Conservation (phyloP, 768 basidiomycete genomes). For the Pleurotus tuber-regium region DNA sequence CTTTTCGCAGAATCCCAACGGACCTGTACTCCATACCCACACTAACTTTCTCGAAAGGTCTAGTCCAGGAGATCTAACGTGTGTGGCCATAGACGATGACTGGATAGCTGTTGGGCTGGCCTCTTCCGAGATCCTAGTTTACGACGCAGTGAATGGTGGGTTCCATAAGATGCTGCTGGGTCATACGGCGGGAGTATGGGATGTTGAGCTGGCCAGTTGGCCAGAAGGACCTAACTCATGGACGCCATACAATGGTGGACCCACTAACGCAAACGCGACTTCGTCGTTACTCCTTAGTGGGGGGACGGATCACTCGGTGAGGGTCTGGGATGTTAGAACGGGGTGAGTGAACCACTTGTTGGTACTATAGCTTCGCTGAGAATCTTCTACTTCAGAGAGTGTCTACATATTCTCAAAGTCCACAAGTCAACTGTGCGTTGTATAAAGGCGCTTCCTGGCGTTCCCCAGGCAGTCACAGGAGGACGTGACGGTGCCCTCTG, state of each 20-base stretch:
- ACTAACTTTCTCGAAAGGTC: too few species aligned
- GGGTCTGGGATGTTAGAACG: neutral
- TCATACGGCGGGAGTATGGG: neutral
- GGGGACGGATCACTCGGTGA: neutral
- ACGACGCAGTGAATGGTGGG: neutral
- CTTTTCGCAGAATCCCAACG: too few species aligned
- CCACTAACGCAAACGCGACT: neutral
- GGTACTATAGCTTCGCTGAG: neutral
- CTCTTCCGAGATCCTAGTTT: neutral
- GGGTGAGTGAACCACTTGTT: neutral
- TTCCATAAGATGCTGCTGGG: neutral
- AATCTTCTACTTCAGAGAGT: neutral
- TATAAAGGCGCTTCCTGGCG: neutral
- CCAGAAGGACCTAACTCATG: neutral
- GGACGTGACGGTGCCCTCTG: neutral
- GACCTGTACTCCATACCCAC: too few species aligned
- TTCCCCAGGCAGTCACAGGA: neutral
- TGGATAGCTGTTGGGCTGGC: conserved; percentile 1
- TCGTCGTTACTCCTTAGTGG: neutral
- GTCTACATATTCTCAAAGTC: neutral
- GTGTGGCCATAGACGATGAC: neutral
- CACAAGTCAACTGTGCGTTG: neutral
- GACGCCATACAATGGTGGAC: neutral
- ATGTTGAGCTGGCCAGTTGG: neutral
- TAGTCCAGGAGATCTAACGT: neutral